These are phyloP conservation scores for Dioscorea alata DNA, from an alignment of 106 monocot genomes.

Conservation along the genomic window DNA sequence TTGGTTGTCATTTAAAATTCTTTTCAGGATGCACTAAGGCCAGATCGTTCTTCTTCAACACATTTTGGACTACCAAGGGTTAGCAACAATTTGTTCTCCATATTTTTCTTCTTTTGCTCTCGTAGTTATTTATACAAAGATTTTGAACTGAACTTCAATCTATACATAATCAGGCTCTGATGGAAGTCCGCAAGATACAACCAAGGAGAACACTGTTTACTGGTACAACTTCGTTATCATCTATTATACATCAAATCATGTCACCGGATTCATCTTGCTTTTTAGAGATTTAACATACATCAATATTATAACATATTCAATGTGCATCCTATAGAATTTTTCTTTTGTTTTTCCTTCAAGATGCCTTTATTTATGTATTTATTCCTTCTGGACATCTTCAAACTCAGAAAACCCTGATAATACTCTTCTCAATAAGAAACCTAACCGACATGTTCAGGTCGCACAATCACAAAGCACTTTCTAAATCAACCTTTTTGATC, in stretches of 20 bases:
- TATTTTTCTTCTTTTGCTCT: background rate
- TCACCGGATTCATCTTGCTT: too few species aligned
- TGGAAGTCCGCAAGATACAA: constrained; percentile 87
- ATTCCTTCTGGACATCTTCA: too few species aligned
- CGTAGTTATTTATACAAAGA: background rate
- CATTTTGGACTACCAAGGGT: constrained; percentile 95
- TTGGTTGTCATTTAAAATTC: background rate
- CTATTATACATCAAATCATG: background rate
- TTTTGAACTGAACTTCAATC: background rate
- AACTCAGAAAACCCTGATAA: too few species aligned
- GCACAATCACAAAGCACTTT: too few species aligned
- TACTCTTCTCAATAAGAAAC: too few species aligned
- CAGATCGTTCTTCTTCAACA: constrained; percentile 84
- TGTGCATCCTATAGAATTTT: background rate
- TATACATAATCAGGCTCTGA: constrained; percentile 49
- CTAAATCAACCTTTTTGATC: too few species aligned
- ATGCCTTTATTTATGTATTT: too few species aligned
- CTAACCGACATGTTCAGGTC: too few species aligned
- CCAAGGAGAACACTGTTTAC: constrained; percentile 92
- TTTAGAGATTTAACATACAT: too few species aligned
- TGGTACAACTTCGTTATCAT: constrained; percentile 29
- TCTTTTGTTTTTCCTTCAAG: background rate
- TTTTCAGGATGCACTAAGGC: constrained; percentile 80
- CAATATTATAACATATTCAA: background rate
- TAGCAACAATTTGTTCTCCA: background rate